Evolutionary conservation across 305 asterid genomes (phyloP).

Genomic region (Fraxinus greggii): DNA sequence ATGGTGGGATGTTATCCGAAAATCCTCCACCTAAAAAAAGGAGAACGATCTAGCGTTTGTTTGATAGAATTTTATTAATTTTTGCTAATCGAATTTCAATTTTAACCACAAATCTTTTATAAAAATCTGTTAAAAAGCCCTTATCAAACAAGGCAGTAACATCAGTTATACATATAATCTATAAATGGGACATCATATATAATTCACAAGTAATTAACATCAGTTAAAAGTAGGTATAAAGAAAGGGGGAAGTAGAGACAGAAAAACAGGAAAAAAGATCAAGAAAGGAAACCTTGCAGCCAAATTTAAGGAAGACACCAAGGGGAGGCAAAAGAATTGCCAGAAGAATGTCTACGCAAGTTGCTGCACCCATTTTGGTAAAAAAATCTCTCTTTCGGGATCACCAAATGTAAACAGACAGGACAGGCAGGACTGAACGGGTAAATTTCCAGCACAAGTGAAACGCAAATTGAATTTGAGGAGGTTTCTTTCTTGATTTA

Average conservation of each 20-base stretch:
- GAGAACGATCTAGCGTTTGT: too few species aligned
- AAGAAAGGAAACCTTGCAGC: slow-evolving; percentile 46
- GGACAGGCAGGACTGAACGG: not conserved
- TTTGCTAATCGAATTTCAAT: not conserved
- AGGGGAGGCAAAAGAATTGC: slow-evolving; percentile 83
- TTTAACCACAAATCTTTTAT: not conserved
- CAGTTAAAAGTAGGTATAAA: not conserved
- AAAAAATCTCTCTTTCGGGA: not conserved
- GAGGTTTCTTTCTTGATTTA: not conserved
- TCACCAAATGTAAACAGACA: not conserved
- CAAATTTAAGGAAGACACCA: slow-evolving; percentile 77
- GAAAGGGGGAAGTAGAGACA: not conserved
- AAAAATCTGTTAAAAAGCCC: not conserved
- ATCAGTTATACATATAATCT: too few species aligned
- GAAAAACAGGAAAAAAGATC: not conserved
- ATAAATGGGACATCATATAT: not conserved
- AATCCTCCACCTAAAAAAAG: too few species aligned
- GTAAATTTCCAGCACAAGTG: not conserved
- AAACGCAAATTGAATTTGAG: not conserved
- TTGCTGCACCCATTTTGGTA: slow-evolving; percentile 49
- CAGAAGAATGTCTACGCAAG: slow-evolving; percentile 56
- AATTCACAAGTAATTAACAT: not conserved
- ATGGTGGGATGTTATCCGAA: too few species aligned
- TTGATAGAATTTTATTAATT: too few species aligned
- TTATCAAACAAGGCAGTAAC: not conserved